These are phyloP conservation scores for Hydnomerulius pinastri DNA, from an alignment of 768 basidiomycete genomes.

Conservation along the genomic window DNA sequence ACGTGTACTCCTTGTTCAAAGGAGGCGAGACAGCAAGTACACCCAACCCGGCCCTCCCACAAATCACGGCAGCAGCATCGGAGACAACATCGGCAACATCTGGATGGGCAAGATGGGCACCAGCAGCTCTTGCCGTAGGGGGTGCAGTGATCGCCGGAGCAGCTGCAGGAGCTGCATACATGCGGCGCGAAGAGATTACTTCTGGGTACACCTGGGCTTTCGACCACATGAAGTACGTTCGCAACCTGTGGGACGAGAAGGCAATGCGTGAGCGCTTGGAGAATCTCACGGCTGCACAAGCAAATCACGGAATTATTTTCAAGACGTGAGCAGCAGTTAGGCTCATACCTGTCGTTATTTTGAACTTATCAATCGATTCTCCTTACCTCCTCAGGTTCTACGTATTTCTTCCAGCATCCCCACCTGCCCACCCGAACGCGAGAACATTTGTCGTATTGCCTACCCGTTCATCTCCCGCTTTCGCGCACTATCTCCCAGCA, in stretches of 20 bases:
- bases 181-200: constrained; percentile 73
- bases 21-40: constrained; percentile 40
- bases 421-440: constrained; percentile 52
- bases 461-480: constrained; percentile 43
- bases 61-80: constrained; percentile 33
- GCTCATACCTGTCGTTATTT: not conserved
- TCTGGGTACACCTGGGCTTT: constrained; percentile 72
- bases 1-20: constrained; percentile 57
- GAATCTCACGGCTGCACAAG: constrained; percentile 58
- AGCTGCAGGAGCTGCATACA: constrained; percentile 83
- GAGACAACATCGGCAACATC: constrained; percentile 23
- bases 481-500: constrained; percentile 60
- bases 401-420: constrained; percentile 69
- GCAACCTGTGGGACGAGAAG: constrained; percentile 80
- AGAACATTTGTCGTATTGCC: constrained; percentile 86
- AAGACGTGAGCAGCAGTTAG: constrained; percentile 55
- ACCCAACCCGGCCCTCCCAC: constrained; percentile 29
- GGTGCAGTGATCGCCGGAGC: constrained; percentile 79
- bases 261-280: constrained; percentile 62
- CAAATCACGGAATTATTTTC: constrained; percentile 66
- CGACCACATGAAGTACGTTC: constrained; percentile 90
- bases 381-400: constrained; percentile 62
- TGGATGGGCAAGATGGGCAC: constrained; percentile 66
- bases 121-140: constrained; percentile 70
- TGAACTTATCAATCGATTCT: not conserved